These are phyloP conservation scores for Sistotremastrum niveocremeum DNA, from an alignment of 768 basidiomycete genomes.

Conservation along the genomic window DNA sequence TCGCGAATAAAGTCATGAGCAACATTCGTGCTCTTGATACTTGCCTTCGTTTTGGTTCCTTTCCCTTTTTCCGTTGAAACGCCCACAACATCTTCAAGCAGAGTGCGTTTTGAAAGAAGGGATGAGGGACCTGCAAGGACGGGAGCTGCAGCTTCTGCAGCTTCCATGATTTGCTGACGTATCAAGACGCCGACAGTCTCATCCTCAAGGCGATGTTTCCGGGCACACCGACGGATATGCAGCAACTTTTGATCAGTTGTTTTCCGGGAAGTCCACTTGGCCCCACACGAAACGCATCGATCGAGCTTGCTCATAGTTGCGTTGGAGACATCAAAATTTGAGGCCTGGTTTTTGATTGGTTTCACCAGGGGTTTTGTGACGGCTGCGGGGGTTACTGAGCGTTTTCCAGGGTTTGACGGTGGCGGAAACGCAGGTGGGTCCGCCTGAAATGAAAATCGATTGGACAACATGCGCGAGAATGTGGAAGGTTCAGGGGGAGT, in stretches of 20 bases:
- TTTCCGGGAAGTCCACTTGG: conserved; percentile 60
- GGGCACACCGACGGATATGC: conserved; percentile 59
- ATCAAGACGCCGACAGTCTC: conserved; percentile 45
- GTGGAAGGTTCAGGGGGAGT: background rate
- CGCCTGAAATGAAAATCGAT: background rate
- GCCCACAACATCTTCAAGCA: conserved; percentile 41
- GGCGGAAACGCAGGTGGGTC: background rate
- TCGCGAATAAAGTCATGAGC: conserved; percentile 31
- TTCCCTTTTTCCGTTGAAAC: conserved; percentile 34
- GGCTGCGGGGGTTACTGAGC: background rate
- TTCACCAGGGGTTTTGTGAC: background rate
- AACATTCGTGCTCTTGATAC: conserved; percentile 31
- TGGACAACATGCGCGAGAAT: background rate
- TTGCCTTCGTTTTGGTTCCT: conserved; percentile 24
- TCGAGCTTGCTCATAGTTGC: conserved; percentile 32
- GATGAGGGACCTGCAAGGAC: too few relatives aligned
- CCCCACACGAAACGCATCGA: conserved; percentile 52
- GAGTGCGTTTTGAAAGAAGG: conserved; percentile 16
- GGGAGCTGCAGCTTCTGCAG: conserved; percentile 15
- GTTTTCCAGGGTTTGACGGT: too few relatives aligned
- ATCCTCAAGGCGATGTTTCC: conserved; percentile 37
- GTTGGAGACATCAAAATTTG: conserved; percentile 26
- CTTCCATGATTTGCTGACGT: conserved; percentile 27
- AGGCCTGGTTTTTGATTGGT: background rate
- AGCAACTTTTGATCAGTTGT: conserved; percentile 43